A percentile compares a stretch with the other conserved stretches of the same genome.
These are phyloP conservation scores for Rhodotorula sp. DNA, from an alignment of 1,284 basidiomycete genomes.

Conservation along the genomic window DNA sequence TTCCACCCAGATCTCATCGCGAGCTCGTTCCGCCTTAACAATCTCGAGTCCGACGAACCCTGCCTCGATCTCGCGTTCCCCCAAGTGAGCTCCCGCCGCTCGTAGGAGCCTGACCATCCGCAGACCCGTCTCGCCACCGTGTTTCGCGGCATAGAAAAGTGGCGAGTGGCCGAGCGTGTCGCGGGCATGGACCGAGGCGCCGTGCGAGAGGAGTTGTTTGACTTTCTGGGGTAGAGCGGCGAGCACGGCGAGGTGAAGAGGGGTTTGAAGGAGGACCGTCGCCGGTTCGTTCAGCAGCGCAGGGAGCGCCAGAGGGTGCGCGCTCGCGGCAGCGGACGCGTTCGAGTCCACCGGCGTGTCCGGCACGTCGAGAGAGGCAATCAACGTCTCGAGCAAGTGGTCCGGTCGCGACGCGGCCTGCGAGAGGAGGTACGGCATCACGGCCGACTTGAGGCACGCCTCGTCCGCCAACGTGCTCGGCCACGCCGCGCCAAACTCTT, in stretches of 20 bases:
- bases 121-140: slow-evolving; percentile 17
- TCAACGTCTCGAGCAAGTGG: slow-evolving; percentile 29
- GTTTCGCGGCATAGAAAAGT: slow-evolving; percentile 53
- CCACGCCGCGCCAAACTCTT: slow-evolving; percentile 29
- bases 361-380: slow-evolving; percentile 15
- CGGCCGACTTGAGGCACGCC: slow-evolving; percentile 32
- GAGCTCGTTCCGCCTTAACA: slow-evolving; percentile 22
- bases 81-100: slow-evolving; percentile 70
- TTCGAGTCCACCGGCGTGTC: neutral
- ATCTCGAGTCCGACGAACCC: slow-evolving; percentile 51
- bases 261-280: slow-evolving; percentile 58
- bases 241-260: slow-evolving; percentile 75
- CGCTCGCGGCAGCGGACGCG: neutral
- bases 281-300: slow-evolving; percentile 40
- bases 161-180: slow-evolving; percentile 77
- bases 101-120: slow-evolving; percentile 63
- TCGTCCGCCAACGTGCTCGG: slow-evolving; percentile 36
- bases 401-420: slow-evolving; percentile 38
- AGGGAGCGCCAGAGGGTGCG: slow-evolving; percentile 22
- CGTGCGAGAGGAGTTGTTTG: slow-evolving; percentile 65
- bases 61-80: slow-evolving; percentile 63
- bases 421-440: slow-evolving; percentile 41
- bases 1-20: slow-evolving; percentile 18
- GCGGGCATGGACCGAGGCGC: slow-evolving; percentile 80
- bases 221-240: slow-evolving; percentile 63